A percentile compares a stretch with the other conserved stretches of the same genome.
These are phyloP conservation scores for Nigrospora sphaerica DNA, from an alignment of 2,329 filamentous ascomycete species.

Conservation along the genomic window DNA sequence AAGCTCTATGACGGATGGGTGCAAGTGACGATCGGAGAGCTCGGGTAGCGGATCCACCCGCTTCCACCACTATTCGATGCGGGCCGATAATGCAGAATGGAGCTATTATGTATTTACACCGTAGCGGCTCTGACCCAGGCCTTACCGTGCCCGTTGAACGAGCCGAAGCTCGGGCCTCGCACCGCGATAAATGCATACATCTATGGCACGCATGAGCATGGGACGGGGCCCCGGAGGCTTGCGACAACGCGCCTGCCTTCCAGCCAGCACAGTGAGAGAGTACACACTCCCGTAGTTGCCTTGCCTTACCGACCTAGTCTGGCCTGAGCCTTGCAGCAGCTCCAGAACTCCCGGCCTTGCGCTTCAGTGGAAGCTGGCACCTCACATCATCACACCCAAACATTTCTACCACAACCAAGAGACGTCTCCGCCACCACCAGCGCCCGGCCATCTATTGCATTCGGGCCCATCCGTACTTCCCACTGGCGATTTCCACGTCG, in stretches of 20 bases:
- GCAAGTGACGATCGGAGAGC: too few species aligned
- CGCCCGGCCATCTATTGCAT: neutral
- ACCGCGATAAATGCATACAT: conserved; percentile 16
- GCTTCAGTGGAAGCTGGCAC: neutral
- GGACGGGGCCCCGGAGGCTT: neutral
- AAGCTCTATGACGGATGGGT: too few species aligned
- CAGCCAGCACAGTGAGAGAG: neutral
- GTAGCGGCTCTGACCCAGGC: too few species aligned
- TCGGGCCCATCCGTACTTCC: too few species aligned
- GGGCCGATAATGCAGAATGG: too few species aligned
- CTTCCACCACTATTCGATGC: too few species aligned
- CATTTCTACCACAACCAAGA: neutral
- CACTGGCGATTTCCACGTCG: neutral
- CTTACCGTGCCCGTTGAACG: neutral
- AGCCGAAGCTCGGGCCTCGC: neutral
- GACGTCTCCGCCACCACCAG: neutral
- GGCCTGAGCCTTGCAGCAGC: neutral
- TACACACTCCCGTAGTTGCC: neutral
- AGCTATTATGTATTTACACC: too few species aligned
- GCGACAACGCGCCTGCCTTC: conserved; percentile 3
- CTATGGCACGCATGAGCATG: conserved; percentile 16
- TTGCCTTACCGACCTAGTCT: neutral
- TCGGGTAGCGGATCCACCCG: too few species aligned
- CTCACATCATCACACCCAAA: neutral
- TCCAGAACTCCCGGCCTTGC: conserved; percentile 1